phyloP scores from a whole-genome alignment of 1,284 basidiomycete genomes.

The Puccinia coronata region DNA sequence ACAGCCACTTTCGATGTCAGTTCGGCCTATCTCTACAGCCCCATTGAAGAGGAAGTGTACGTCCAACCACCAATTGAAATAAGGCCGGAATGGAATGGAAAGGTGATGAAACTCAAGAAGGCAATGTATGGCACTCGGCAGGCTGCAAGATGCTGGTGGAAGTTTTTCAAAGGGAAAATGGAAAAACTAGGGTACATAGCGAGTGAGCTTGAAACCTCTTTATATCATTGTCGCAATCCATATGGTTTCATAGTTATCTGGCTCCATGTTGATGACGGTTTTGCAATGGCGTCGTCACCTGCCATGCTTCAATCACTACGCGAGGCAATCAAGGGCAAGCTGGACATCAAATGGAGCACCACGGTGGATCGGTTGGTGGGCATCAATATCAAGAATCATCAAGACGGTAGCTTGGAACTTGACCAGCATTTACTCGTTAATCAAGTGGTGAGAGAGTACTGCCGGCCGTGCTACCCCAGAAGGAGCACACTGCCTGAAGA shows the following conservation, averaged over 20 bases:
- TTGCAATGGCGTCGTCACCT: neutral
- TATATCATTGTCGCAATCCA: neutral
- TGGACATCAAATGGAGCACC: neutral
- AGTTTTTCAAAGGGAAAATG: neutral
- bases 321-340: neutral
- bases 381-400: too few species aligned
- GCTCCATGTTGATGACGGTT: neutral
- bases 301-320: neutral
- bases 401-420: too few species aligned
- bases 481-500: too few species aligned
- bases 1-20: conserved; percentile 20
- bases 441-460: too few species aligned
- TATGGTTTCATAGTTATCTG: neutral
- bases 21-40: conserved; percentile 12
- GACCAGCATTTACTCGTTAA: too few species aligned
- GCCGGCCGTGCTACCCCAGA: too few species aligned
- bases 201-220: neutral
- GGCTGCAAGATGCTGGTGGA: neutral
- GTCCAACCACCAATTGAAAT: neutral
- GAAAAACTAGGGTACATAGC: neutral
- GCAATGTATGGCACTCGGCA: neutral
- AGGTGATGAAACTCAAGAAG: neutral
- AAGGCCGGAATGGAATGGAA: neutral
- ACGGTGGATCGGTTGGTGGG: neutral
- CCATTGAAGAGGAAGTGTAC: neutral